A percentile compares a stretch with the other conserved stretches of the same genome.
These are phyloP conservation scores for Tarenaya hassleriana DNA, from an alignment of 345 rosid species.

Conservation along the genomic window DNA sequence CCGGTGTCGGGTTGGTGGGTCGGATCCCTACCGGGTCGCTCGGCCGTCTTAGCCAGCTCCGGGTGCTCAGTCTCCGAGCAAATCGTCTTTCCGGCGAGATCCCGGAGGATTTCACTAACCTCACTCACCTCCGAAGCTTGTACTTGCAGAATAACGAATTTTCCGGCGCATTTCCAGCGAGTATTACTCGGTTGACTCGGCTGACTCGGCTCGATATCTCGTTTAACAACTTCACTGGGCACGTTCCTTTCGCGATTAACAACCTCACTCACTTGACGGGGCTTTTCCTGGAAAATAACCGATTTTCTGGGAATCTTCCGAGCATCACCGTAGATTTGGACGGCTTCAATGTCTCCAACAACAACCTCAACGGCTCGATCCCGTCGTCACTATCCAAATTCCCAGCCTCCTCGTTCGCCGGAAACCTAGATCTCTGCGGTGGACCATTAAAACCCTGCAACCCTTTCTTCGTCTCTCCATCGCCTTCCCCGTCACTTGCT, in stretches of 20 bases:
- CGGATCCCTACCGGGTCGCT: conserved; percentile 44
- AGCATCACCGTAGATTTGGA: conserved; percentile 43
- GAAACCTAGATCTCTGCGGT: conserved; percentile 64
- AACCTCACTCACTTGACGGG: conserved; percentile 66
- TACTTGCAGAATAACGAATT: conserved; percentile 64
- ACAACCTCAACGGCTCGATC: conserved; percentile 54
- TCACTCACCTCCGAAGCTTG: conserved; percentile 63
- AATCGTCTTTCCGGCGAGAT: conserved; percentile 56
- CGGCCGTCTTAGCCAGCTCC: conserved; percentile 51
- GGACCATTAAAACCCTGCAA: conserved; percentile 48
- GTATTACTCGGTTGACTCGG: conserved; percentile 39
- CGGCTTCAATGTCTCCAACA: conserved; percentile 70
- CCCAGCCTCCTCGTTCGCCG: conserved; percentile 47
- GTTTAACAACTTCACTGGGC: conserved; percentile 62
- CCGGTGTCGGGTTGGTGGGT: conserved; percentile 74
- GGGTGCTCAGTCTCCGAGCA: conserved; percentile 68
- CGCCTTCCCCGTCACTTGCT: conserved; percentile 61
- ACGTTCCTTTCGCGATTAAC: conserved; percentile 41
- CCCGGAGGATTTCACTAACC: conserved; percentile 53
- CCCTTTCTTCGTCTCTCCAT: conserved; percentile 33
- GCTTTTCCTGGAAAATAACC: conserved; percentile 57
- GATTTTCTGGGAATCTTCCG: conserved; percentile 48
- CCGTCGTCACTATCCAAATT: conserved; percentile 57
- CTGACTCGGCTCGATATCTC: conserved; percentile 87
- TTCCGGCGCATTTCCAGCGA: conserved; percentile 52